Base-by-base conservation (phyloP, 1,284 basidiomycete genomes). In the Naganishia cerealis region DNA sequence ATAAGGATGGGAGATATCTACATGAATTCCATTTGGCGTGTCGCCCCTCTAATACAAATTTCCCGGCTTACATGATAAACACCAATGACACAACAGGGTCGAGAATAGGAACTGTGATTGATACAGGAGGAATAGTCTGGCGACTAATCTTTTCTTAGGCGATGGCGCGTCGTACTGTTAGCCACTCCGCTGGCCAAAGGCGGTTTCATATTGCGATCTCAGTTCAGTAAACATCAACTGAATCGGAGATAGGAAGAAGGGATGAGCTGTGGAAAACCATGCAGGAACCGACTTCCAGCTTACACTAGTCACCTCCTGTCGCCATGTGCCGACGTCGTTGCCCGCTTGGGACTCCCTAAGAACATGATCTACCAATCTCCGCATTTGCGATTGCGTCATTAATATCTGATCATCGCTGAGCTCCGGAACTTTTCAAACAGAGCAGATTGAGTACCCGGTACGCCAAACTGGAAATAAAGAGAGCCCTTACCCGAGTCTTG, bases 381-480 rank as follows among this genome's bases (percentile, higher is more conserved):
- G 53, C 63, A 66, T 66, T 40, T 66, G 63, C n/a, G 63, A 56
- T 38, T 66, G 42, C 8, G 63, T 66, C 53, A 66, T 66, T 42
- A 63, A 29, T 39, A 63, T 63, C 12, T 63, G 61, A 15, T 63
- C 61, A 40, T 63, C 36, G 61, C 61, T 63, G 54, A 56, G 63
- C n/a, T 66, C 63, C 39, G 54, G 63, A 15, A 56, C 63, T 56
- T 16, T 36, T 15, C 36, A 24, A 50, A 24, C 24, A n/a, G 21
- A 50, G 46, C 46, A 50, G 10, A 50, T n/a, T 50, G n/a, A 50
- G 46, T 7, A 50, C 0, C 29, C n/a, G 21, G 8, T 8, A 50
- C 1, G 21, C n/a, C 24, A 24, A 24, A 10, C 46, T 21, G 46
- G 46, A n/a, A 36, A 38, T 8, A 18, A 48, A 52, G 12, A 26